Base-by-base conservation (phyloP, 2,329 filamentous ascomycete species). In the Teratosphaeria gauchensis region DNA sequence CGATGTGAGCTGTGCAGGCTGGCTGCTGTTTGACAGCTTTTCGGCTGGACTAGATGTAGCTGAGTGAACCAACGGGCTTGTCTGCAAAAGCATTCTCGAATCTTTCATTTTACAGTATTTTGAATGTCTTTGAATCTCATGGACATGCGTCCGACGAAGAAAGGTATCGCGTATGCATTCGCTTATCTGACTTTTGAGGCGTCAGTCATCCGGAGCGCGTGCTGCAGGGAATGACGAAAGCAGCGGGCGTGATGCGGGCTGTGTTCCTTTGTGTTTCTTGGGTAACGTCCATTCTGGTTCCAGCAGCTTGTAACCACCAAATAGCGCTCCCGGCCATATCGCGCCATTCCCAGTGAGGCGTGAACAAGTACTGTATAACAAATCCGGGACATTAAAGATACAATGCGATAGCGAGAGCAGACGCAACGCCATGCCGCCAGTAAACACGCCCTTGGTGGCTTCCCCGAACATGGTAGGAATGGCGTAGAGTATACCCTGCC, bases 371-470 rank as follows among this genome's bases (percentile, higher is more conserved):
- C 3, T 11, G 8, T 35, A 16, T 16, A 16, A 19, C 12, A 46
- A 46, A 16, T n/a, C 12, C 38, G 3, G 38, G 38, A 16, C 38
- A 46, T 46, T n/a, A 48, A 21, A 21, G 42, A 19, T 21, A 48
- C 16, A 21, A 48, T 48, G 42, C 42, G n/a, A 19, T 48, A 31
- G 51, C 24, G 28, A 31, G 51, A 11, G 16, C 33, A 38, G 32
- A 33, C 35, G 21, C 53, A 38, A 19, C 14, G 19, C 19, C 48
- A 57, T 57, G 55, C 55, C 55, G 42, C 55, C 55, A 5, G 24
- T 53, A 9, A 57, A 57, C 55, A 52, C 55, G n/a, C 55, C 55
- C n/a, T 28, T 30, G 21, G 24, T 33, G 35, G 42, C 38, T 48
- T 51, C 33, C 12, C 33, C 53, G 24, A 33, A 53, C 19, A 33